Conservation (phyloP, 192 early-diverging fungal species). For the Martensiomyces pterosporus region DNA sequence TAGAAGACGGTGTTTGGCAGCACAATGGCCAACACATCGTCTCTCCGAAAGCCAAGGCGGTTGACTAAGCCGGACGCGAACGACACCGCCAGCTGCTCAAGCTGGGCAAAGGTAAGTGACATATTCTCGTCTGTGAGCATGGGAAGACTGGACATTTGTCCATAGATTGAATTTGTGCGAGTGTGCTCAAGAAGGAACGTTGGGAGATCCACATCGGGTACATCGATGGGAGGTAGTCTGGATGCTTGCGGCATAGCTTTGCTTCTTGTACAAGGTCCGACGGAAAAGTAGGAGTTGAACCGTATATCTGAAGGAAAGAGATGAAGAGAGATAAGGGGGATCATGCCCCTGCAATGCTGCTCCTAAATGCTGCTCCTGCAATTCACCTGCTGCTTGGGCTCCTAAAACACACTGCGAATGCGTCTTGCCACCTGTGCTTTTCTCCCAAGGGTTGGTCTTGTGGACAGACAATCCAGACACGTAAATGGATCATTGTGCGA, state of each 20-base stretch:
- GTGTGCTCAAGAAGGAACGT: slow-evolving; percentile 32
- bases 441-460: too few species aligned
- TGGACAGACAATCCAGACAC: too few species aligned
- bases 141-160: slow-evolving; percentile 20
- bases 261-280: too few species aligned
- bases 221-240: neutral
- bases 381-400: too few species aligned
- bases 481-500: too few species aligned
- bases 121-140: slow-evolving; percentile 16
- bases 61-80: slow-evolving; percentile 45
- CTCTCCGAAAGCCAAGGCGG: slow-evolving; percentile 56
- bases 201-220: slow-evolving; percentile 19
- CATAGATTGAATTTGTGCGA: slow-evolving; percentile 26
- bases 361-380: too few species aligned
- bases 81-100: slow-evolving; percentile 18
- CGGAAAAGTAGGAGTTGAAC: too few species aligned
- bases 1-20: slow-evolving; percentile 68
- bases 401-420: too few species aligned
- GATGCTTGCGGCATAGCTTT: neutral
- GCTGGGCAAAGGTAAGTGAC: slow-evolving; percentile 24
- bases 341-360: too few species aligned
- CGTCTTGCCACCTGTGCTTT: too few species aligned
- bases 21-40: slow-evolving; percentile 66
- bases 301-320: neutral
- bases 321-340: neutral